phyloP scores from a whole-genome alignment of 169 alveolate species.

The Cryptosporidium felis region DNA sequence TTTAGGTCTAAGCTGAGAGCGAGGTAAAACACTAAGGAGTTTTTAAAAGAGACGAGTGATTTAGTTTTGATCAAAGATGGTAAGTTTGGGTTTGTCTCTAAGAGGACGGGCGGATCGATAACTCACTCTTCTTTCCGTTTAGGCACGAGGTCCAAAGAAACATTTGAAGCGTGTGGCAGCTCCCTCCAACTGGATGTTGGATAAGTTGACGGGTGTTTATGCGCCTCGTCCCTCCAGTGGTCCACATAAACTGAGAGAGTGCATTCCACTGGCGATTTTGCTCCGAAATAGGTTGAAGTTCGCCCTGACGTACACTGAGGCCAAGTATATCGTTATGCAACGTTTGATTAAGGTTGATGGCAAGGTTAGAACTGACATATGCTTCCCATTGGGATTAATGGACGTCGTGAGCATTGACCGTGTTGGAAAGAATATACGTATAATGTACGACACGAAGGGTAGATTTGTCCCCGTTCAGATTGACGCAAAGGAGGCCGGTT shows the following conservation, averaged over 20 bases:
- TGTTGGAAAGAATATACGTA: slow-evolving; percentile 94
- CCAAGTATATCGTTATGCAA: slow-evolving; percentile 93
- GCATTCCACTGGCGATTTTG: slow-evolving; percentile 93
- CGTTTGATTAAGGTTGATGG: slow-evolving; percentile 95
- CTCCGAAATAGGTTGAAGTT: slow-evolving; percentile 94
- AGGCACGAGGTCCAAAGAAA: slow-evolving; percentile 99
- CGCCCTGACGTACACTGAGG: slow-evolving; percentile 93
- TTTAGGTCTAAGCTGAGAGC: background rate
- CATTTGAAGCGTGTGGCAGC: slow-evolving; percentile 98
- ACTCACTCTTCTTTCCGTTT: background rate
- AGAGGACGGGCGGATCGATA: background rate
- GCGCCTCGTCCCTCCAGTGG: slow-evolving; percentile 92
- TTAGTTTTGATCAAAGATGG: slow-evolving; percentile 23
- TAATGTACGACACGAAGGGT: slow-evolving; percentile 97
- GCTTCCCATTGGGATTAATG: slow-evolving; percentile 98
- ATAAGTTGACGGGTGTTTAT: slow-evolving; percentile 95
- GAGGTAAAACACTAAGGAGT: slow-evolving; percentile 5
- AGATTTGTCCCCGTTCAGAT: slow-evolving; percentile 95
- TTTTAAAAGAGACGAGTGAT: background rate
- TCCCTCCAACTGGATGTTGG: slow-evolving; percentile 98
- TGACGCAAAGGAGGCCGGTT: slow-evolving; percentile 92
- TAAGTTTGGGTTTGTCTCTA: background rate
- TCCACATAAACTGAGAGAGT: slow-evolving; percentile 97
- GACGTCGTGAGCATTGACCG: slow-evolving; percentile 94
- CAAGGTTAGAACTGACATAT: slow-evolving; percentile 94